A percentile compares a stretch with the other conserved stretches of the same genome.
Conservation (phyloP, 2,329 filamentous ascomycete species). For the Ophiostoma perfectum region DNA sequence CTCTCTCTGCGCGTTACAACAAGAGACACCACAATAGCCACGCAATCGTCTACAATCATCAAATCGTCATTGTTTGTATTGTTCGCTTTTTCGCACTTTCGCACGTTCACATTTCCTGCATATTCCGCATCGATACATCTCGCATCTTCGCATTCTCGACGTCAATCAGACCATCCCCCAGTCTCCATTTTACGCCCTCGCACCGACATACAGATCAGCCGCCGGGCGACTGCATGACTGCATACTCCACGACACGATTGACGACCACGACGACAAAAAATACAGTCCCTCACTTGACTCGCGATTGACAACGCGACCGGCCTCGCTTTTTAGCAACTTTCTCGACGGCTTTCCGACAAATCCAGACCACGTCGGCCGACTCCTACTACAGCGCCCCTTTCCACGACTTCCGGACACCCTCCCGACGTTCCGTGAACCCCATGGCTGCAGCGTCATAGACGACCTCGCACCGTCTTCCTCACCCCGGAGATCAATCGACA, state of each 20-base stretch:
- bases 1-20: constrained; percentile 10
- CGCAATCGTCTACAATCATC: not conserved
- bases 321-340: not conserved
- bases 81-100: not conserved
- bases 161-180: not conserved
- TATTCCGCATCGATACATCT: too few species aligned
- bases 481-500: too few species aligned
- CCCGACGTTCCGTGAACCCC: not conserved
- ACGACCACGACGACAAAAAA: not conserved
- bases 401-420: not conserved
- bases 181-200: not conserved
- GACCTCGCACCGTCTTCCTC: not conserved
- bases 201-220: constrained; percentile 1
- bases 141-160: not conserved
- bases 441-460: not conserved
- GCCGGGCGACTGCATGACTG: constrained; percentile 7
- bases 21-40: constrained; percentile 8
- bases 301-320: too few species aligned
- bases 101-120: not conserved
- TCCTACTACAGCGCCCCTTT: not conserved
- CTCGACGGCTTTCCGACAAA: not conserved
- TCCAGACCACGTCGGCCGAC: not conserved
- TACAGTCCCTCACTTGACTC: too few species aligned
- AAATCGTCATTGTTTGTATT: not conserved
- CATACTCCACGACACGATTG: constrained; percentile 8